A percentile compares a stretch with the other conserved stretches of the same genome.
Evolutionary conservation across 768 basidiomycete genomes (phyloP).

Genomic region (Lactarius deliciosus): DNA sequence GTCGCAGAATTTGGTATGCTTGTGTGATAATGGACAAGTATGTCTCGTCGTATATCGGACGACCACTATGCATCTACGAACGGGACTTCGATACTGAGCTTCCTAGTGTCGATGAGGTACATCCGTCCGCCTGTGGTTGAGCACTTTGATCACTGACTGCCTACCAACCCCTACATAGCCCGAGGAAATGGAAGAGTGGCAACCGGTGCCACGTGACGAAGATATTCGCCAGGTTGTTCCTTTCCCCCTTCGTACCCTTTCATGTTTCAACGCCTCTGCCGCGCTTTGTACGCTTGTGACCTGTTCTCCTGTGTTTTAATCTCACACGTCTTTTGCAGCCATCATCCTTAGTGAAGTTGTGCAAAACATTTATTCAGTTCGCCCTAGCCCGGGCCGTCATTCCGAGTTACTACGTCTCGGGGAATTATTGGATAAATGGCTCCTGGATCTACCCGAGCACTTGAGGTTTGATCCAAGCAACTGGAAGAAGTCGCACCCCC

Average conservation of each 20-base stretch:
- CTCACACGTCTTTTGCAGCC: constrained; percentile 44
- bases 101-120: constrained; percentile 60
- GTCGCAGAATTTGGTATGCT: constrained; percentile 74
- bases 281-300: constrained; percentile 54
- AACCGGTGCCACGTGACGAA: constrained; percentile 42
- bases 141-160: constrained; percentile 6
- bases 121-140: constrained; percentile 22
- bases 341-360: constrained; percentile 67
- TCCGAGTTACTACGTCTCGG: constrained; percentile 59
- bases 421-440: constrained; percentile 69
- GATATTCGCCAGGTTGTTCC: constrained; percentile 33
- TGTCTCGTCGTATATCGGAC: constrained; percentile 75
- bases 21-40: constrained; percentile 81
- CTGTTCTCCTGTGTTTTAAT: neutral
- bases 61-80: constrained; percentile 73
- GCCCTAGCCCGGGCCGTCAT: constrained; percentile 54
- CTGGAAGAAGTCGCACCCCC: constrained; percentile 42
- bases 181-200: constrained; percentile 64
- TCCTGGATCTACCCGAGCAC: constrained; percentile 65
- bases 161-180: constrained; percentile 37
- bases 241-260: constrained; percentile 52
- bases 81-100: constrained; percentile 73
- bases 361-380: constrained; percentile 69
- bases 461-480: constrained; percentile 55
- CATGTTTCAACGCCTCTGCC: constrained; percentile 79